Conservation (phyloP, 495 filamentous ascomycete genomes). For the Platismatia glauca region DNA sequence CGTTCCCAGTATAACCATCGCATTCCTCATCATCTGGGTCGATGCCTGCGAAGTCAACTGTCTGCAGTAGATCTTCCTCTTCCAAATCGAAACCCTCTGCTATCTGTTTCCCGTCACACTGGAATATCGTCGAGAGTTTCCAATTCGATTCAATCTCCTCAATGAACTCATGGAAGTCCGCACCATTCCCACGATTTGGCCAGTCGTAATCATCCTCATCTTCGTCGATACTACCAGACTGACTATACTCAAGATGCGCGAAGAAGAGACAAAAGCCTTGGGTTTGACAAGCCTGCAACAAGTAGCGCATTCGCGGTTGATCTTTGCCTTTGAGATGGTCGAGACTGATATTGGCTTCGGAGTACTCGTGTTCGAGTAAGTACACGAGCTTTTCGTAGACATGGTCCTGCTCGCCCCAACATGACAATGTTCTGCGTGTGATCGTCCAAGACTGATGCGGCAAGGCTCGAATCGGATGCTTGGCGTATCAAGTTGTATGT, state of each 20-base stretch:
- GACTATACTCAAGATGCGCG: constrained; percentile 6
- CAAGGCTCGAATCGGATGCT: constrained; percentile 10
- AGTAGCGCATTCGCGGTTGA: constrained; percentile 20
- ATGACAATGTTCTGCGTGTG: constrained; percentile 18
- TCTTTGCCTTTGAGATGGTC: constrained; percentile 37
- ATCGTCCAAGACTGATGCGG: constrained; percentile 16
- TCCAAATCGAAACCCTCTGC: neutral
- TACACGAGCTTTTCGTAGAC: constrained; percentile 27
- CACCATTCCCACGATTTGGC: neutral
- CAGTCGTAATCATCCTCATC: constrained; percentile 1
- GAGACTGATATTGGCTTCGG: constrained; percentile 33
- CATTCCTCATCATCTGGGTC: constrained; percentile 33
- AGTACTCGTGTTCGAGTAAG: constrained; percentile 41
- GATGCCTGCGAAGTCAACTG: constrained; percentile 19
- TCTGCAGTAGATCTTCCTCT: constrained; percentile 8
- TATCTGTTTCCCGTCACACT: constrained; percentile 3
- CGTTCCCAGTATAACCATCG: constrained; percentile 34
- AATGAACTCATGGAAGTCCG: neutral
- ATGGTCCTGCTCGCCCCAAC: constrained; percentile 19
- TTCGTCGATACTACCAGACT: constrained; percentile 2
- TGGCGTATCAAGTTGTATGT: constrained; percentile 46
- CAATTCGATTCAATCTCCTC: neutral
- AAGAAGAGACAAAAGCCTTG: constrained; percentile 13
- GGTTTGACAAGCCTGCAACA: constrained; percentile 28
- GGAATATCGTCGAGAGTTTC: neutral